Conservation (phyloP, 352 stramenopile genomes). For the Phytophthora podocarpi region DNA sequence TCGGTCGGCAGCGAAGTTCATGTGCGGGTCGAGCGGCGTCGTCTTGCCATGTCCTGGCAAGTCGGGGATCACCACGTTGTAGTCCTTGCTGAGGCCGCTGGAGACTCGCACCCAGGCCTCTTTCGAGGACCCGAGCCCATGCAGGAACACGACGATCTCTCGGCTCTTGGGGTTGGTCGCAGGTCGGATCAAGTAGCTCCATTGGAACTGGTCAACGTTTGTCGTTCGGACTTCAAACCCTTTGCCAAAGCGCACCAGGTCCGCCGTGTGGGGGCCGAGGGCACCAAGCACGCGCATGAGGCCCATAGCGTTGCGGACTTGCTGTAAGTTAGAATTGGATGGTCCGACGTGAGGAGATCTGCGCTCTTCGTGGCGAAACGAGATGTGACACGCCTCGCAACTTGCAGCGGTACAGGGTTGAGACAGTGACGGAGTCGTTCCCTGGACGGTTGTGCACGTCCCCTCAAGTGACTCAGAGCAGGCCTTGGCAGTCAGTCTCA, state of each 20-base stretch:
- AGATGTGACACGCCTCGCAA: constrained; percentile 24
- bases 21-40: constrained; percentile 41
- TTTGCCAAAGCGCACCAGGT: constrained; percentile 53
- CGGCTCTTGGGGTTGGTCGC: constrained; percentile 25
- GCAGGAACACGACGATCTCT: constrained; percentile 67
- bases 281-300: constrained; percentile 23
- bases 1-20: constrained; percentile 53
- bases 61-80: constrained; percentile 63
- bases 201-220: constrained; percentile 57
- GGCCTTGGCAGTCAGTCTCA: constrained; percentile 3
- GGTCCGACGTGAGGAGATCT: constrained; percentile 23
- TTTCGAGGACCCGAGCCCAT: constrained; percentile 69
- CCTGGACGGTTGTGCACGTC: constrained; percentile 12
- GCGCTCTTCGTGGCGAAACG: constrained; percentile 17
- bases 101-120: constrained; percentile 64
- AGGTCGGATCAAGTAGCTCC: constrained; percentile 63
- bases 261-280: constrained; percentile 31
- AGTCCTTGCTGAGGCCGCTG: constrained; percentile 45
- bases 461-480: background rate
- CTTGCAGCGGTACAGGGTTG: background rate
- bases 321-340: no score
- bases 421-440: constrained; percentile 25
- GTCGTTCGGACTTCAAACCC: constrained; percentile 43
- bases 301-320: constrained; percentile 10
- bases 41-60: constrained; percentile 67